phyloP scores from a whole-genome alignment of 1,284 basidiomycete genomes.

The Hypsizygus ulmarius region DNA sequence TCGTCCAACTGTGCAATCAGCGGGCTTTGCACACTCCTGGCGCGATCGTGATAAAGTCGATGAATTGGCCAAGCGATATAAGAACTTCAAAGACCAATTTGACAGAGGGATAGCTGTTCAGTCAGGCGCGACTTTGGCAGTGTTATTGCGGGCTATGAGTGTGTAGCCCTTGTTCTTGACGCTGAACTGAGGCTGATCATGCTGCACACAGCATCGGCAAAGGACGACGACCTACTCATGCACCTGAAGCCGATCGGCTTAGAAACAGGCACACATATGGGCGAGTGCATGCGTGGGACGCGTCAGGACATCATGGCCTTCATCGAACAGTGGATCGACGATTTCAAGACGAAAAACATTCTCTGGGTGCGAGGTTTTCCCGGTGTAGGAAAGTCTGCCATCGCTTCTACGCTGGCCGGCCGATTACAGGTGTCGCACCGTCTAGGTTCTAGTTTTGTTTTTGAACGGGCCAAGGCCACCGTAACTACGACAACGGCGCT shows the following conservation, averaged over 20 bases:
- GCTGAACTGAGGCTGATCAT: background rate
- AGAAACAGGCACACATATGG: background rate
- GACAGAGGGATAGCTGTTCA: slow-evolving; percentile 19
- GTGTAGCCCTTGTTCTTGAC: background rate
- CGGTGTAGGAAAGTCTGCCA: slow-evolving; percentile 27
- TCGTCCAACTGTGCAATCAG: background rate
- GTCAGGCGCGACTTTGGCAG: slow-evolving; percentile 6
- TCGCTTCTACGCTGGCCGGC: slow-evolving; percentile 20
- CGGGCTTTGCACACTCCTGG: slow-evolving; percentile 10
- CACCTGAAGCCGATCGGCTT: slow-evolving; percentile 8
- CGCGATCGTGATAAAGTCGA: slow-evolving; percentile 17
- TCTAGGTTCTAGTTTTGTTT: slow-evolving; percentile 27
- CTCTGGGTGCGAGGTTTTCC: slow-evolving; percentile 31
- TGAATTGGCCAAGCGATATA: slow-evolving; percentile 16
- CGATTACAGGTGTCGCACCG: slow-evolving; percentile 14
- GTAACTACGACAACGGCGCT: slow-evolving; percentile 22
- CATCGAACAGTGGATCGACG: slow-evolving; percentile 24
- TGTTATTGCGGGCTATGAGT: slow-evolving; percentile 2
- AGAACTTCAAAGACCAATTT: slow-evolving; percentile 21
- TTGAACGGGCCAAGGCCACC: slow-evolving; percentile 22
- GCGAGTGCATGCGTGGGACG: slow-evolving; percentile 26
- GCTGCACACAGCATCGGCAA: background rate
- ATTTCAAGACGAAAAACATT: slow-evolving; percentile 22
- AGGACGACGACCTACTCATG: slow-evolving; percentile 5
- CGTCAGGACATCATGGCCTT: slow-evolving; percentile 20